Evolutionary conservation across 768 basidiomycete species (phyloP).

Genomic region (Tephrocybe rancida): DNA sequence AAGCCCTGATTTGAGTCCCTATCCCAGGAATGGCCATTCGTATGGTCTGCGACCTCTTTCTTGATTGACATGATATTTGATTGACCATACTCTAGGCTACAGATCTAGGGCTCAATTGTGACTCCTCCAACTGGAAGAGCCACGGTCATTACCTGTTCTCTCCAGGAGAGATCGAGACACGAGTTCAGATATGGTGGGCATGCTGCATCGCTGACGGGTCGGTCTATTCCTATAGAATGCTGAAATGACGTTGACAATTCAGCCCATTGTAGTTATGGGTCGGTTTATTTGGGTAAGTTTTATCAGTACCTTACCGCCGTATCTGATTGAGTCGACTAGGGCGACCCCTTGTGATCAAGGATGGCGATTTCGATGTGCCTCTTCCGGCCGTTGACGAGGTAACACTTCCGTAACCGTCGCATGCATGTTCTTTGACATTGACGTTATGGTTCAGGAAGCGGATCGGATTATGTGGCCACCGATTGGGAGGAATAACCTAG

Average conservation of each 20-base stretch:
- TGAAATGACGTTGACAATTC: background rate
- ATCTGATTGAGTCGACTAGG: constrained; percentile 37
- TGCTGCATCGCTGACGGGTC: constrained; percentile 75
- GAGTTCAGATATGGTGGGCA: constrained; percentile 82
- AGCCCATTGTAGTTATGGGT: constrained; percentile 53
- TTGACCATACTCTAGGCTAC: constrained; percentile 51
- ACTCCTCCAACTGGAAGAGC: constrained; percentile 74
- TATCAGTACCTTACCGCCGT: constrained; percentile 1
- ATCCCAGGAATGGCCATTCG: constrained; percentile 74
- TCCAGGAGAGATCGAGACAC: constrained; percentile 64
- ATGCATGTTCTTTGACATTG: background rate
- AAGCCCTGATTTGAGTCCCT: too few relatives aligned
- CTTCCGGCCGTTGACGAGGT: constrained; percentile 61
- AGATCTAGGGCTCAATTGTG: constrained; percentile 81
- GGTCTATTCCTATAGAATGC: constrained; percentile 13
- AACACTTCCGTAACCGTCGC: background rate
- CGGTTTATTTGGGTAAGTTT: constrained; percentile 69
- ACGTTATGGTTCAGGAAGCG: constrained; percentile 46
- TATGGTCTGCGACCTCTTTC: constrained; percentile 48
- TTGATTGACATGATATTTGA: background rate
- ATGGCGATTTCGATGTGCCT: constrained; percentile 70
- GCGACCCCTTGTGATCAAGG: constrained; percentile 68
- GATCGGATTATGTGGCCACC: constrained; percentile 61
- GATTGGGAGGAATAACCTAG: constrained; percentile 35
- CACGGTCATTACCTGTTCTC: constrained; percentile 64